Percentiles rank a stretch among this genome's conserved stretches.
These are phyloP conservation scores for Colletotrichum camelliae DNA, from an alignment of 2,329 filamentous ascomycete genomes.

Conservation along the genomic window DNA sequence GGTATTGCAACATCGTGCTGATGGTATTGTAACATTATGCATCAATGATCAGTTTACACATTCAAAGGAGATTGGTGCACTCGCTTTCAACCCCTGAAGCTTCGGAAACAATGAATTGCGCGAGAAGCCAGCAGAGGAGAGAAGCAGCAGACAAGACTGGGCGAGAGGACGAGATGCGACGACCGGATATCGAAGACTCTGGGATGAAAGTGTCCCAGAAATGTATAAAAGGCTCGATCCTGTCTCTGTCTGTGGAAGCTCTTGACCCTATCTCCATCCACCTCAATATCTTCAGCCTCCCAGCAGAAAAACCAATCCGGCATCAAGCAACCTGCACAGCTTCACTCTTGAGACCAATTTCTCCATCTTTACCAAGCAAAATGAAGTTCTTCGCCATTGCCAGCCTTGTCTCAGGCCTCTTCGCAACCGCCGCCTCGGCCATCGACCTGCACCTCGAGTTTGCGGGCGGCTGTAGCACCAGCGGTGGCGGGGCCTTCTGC, in stretches of 20 bases:
- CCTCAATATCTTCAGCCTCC: neutral
- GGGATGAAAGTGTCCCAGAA: neutral
- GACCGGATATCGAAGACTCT: neutral
- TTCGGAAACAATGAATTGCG: neutral
- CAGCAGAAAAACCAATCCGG: neutral
- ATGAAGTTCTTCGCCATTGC: neutral
- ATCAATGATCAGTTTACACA: neutral
- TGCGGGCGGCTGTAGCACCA: constrained; percentile 11
- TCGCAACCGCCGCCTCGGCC: constrained; percentile 9
- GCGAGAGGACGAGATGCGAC: neutral
- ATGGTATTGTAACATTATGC: neutral
- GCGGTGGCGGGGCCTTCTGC: neutral
- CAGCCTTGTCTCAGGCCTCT: constrained; percentile 10
- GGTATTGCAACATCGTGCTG: neutral
- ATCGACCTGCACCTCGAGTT: constrained; percentile 11
- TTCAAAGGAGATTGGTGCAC: neutral
- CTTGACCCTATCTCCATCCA: neutral
- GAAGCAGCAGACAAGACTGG: neutral
- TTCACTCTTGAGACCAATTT: neutral
- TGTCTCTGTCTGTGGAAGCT: neutral
- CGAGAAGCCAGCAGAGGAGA: neutral
- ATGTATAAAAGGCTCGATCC: constrained; percentile 6
- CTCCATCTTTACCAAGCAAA: neutral
- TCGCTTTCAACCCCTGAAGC: neutral
- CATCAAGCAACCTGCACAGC: neutral